A percentile compares a stretch with the other conserved stretches of the same genome.
These are phyloP conservation scores for Epichloe hybrida DNA, from an alignment of 2,329 filamentous ascomycete genomes.

Conservation along the genomic window DNA sequence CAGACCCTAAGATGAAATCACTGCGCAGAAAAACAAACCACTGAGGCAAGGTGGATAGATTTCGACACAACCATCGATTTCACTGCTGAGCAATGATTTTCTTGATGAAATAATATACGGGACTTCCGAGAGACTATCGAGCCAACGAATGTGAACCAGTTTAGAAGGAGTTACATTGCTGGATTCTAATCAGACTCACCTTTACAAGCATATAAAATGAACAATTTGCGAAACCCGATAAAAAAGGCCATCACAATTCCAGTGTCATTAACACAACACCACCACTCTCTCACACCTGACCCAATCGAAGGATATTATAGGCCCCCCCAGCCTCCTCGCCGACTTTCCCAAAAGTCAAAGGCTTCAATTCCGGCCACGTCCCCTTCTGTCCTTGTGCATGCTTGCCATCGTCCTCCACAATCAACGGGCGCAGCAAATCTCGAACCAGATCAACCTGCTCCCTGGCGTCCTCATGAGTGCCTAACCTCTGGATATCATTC, in stretches of 20 bases:
- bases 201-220: not conserved
- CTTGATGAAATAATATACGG: not conserved
- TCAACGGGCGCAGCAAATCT: slow-evolving; percentile 13
- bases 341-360: slow-evolving; percentile 10
- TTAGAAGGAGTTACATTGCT: not conserved
- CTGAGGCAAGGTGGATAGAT: too few relatives aligned
- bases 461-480: slow-evolving; percentile 8
- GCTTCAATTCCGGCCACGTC: slow-evolving; percentile 8
- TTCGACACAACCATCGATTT: too few relatives aligned
- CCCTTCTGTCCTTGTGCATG: not conserved
- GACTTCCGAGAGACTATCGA: not conserved
- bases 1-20: not conserved
- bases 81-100: not conserved
- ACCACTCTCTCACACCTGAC: not conserved
- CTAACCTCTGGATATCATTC: slow-evolving; percentile 14
- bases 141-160: not conserved
- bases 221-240: too few relatives aligned
- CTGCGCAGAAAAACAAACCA: not conserved
- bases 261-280: not conserved
- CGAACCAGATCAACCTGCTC: slow-evolving; percentile 13
- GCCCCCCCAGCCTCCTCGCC: not conserved
- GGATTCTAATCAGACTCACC: not conserved
- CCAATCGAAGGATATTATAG: slow-evolving; percentile 7
- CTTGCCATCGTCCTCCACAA: slow-evolving; percentile 1
- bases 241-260: not conserved